Conservation (phyloP, 2,329 filamentous ascomycete species). For the Hypoxylon sp. region DNA sequence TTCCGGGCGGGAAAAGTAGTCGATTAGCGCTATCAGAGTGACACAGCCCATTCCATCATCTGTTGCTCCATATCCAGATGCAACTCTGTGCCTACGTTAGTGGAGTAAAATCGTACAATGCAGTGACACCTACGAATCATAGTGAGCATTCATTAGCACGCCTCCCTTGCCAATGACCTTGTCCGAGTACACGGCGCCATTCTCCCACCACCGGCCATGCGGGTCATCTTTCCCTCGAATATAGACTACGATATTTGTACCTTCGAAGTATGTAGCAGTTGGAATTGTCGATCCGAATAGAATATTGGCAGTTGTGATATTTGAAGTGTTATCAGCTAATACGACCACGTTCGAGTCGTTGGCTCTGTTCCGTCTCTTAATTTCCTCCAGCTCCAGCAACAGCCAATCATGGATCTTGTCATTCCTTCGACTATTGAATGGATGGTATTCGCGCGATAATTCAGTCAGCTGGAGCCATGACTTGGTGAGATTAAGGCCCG, state of each 20-base stretch:
- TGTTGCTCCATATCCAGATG: conserved; percentile 92
- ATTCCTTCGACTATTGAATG: conserved; percentile 89
- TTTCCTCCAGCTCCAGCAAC: conserved; percentile 77
- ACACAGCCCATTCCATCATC: conserved; percentile 94
- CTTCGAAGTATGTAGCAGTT: conserved; percentile 85
- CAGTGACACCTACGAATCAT: conserved; percentile 73
- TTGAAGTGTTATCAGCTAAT: conserved; percentile 84
- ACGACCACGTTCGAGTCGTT: conserved; percentile 69
- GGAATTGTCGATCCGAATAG: conserved; percentile 53
- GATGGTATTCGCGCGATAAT: conserved; percentile 83
- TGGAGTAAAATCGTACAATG: not conserved
- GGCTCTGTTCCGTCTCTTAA: conserved; percentile 74
- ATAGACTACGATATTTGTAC: conserved; percentile 92
- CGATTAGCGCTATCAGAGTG: conserved; percentile 86
- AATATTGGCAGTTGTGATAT: conserved; percentile 74
- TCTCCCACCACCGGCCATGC: conserved; percentile 80
- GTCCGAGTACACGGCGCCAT: conserved; percentile 58
- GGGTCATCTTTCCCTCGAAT: conserved; percentile 86
- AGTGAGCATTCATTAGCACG: conserved; percentile 94
- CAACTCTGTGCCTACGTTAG: conserved; percentile 72
- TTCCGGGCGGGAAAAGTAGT: conserved; percentile 82
- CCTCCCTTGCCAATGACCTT: conserved; percentile 75
- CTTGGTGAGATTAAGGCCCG: conserved; percentile 84
- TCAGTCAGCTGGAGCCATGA: conserved; percentile 87
- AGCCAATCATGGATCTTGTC: conserved; percentile 85